A percentile compares a stretch with the other conserved stretches of the same genome.
Evolutionary conservation across 306 rosid genomes (phyloP).

Genomic region (Styphnolobium japonicum): DNA sequence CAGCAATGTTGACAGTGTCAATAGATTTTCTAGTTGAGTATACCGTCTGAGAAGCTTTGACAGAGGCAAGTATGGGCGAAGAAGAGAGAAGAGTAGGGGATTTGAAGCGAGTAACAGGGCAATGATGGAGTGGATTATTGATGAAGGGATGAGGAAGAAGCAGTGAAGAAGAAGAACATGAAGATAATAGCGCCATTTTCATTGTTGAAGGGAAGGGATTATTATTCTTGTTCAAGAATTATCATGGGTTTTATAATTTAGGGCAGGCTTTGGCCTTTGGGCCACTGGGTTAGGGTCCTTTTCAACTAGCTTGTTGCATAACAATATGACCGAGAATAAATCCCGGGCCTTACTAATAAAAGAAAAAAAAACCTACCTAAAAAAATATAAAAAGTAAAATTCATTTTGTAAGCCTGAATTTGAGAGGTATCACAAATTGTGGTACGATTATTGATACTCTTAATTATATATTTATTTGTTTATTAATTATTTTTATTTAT

Average conservation of each 20-base stretch:
- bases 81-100: background rate
- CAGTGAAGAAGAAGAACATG: slow-evolving; percentile 19
- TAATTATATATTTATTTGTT: too few species aligned
- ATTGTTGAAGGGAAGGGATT: background rate
- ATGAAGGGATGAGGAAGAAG: slow-evolving; percentile 30
- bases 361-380: too few species aligned
- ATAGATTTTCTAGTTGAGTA: too few species aligned
- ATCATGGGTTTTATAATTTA: slow-evolving; percentile 39
- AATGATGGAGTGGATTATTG: slow-evolving; percentile 10
- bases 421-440: too few species aligned
- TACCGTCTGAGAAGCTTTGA: slow-evolving; percentile 32
- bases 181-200: slow-evolving; percentile 44
- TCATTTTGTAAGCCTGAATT: too few species aligned
- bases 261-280: background rate
- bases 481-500: too few species aligned
- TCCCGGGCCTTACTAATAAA: too few species aligned
- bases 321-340: too few species aligned
- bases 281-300: background rate
- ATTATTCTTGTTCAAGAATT: background rate
- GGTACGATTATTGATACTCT: too few species aligned
- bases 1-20: slow-evolving; percentile 86
- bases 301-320: too few species aligned
- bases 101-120: slow-evolving; percentile 17
- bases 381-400: too few species aligned
- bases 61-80: background rate